Base-by-base conservation (phyloP, 176 grass and related monocot species). In the Musa troglodytarum region DNA sequence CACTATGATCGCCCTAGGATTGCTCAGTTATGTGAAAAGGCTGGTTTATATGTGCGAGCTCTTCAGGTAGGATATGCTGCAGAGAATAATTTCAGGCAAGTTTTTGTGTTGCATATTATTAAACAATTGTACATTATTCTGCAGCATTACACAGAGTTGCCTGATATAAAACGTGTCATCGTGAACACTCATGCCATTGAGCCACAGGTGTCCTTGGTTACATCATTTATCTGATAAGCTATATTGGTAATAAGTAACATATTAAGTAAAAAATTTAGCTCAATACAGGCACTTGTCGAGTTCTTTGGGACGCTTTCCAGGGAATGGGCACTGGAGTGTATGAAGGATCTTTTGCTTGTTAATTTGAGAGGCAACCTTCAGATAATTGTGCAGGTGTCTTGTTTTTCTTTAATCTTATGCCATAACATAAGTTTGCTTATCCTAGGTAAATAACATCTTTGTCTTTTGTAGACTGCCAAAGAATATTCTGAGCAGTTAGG, bases 111-210 rank as follows among this genome's bases (percentile, higher is more conserved):
- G 54, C 65, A 13, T 3, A 9, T 26, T 76, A 1, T 19, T 53
- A 54, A 58, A 57, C 74, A 61, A 70, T 76, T 83, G 26, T 50
- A 49, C 66, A 68, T 79, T 72, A 54, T 76, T 59, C 52, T 89
- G 76, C 87, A 96, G 92, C 89, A 96, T 80, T 96, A 96, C 50
- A 52, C 87, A 61, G 92, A 96, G 73, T 84, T 96, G 52, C 89
- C 87, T 81, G 92, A 96, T 82, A 92, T 96, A 65, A 96, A 92
- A 78, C 82, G 92, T 63, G 89, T 90, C 58, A 96, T 96, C 72
- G 92, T 96, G 43, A 96, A 96, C 86, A 96, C 92, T 73, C 89
- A 96, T 52, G 92, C 89, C 29, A 96, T 96, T 71, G 92, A 92
- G 53, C 92, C 85, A 58, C 92, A 96, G 92, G 92, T 96, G 65